Percentiles rank a stretch among this genome's conserved stretches.
phyloP scores from a whole-genome alignment of 495 filamentous ascomycete genomes.

The Aspergillus coremiiformis region DNA sequence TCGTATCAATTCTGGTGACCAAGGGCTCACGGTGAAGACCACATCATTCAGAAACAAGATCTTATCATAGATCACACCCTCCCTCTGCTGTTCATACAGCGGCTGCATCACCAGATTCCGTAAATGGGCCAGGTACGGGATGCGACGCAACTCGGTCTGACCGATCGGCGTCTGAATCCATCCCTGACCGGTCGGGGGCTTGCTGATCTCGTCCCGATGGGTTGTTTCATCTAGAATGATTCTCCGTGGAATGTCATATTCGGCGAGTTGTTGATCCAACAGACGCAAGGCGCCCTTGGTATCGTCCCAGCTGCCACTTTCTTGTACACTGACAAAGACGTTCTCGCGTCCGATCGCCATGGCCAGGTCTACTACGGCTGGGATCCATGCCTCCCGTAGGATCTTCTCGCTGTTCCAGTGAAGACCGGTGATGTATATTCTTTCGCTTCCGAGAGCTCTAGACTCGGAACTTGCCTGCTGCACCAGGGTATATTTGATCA shows the following conservation, averaged over 20 bases:
- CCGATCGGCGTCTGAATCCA: conserved; percentile 9
- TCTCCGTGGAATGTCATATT: conserved; percentile 43
- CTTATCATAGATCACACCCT: conserved; percentile 54
- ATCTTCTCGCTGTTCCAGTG: conserved; percentile 66
- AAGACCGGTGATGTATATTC: conserved; percentile 58
- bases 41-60: conserved; percentile 72
- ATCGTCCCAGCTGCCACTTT: conserved; percentile 66
- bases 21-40: conserved; percentile 52
- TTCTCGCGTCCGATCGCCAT: conserved; percentile 54
- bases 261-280: conserved; percentile 49
- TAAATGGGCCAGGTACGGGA: conserved; percentile 59
- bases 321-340: conserved; percentile 61
- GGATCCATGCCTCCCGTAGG: conserved; percentile 55
- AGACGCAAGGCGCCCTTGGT: conserved; percentile 57
- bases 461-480: neutral
- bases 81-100: conserved; percentile 33
- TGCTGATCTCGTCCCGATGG: conserved; percentile 46
- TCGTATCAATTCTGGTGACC: too few relatives aligned
- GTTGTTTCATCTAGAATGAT: conserved; percentile 48
- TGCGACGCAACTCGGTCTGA: conserved; percentile 50
- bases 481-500: neutral
- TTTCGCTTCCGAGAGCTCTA: conserved; percentile 13
- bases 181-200: conserved; percentile 28
- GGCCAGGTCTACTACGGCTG: conserved; percentile 49
- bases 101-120: conserved; percentile 52